Percentiles rank a stretch among this genome's conserved stretches.
phyloP scores from a whole-genome alignment of 768 basidiomycete species.

The Boletus sp. region DNA sequence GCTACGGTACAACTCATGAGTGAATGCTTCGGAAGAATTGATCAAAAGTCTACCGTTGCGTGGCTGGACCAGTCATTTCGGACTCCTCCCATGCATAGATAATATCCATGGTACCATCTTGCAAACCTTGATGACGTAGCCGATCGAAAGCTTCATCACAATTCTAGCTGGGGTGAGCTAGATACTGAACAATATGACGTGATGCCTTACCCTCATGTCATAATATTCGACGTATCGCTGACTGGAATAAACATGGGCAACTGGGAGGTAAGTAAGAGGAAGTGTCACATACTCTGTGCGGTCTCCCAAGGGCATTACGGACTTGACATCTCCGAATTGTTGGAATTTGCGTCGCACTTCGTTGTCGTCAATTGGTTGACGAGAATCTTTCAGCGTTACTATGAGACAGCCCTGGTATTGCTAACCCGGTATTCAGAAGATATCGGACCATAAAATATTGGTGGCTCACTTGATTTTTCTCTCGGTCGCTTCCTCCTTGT shows the following conservation, averaged over 20 bases:
- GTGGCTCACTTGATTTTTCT: constrained; percentile 76
- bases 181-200: background rate
- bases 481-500: constrained; percentile 52
- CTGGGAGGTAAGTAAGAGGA: background rate
- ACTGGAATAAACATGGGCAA: constrained; percentile 40
- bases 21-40: background rate
- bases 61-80: constrained; percentile 49
- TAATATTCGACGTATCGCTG: constrained; percentile 93
- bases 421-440: constrained; percentile 33
- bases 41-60: constrained; percentile 34
- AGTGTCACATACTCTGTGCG: constrained; percentile 52
- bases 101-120: constrained; percentile 89
- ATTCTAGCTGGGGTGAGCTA: constrained; percentile 45
- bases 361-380: constrained; percentile 74
- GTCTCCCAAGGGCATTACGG: constrained; percentile 62
- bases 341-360: constrained; percentile 86
- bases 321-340: constrained; percentile 88
- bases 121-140: constrained; percentile 72
- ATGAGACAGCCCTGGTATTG: constrained; percentile 83
- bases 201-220: constrained; percentile 69
- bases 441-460: background rate
- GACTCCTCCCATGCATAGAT: constrained; percentile 80
- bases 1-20: constrained; percentile 14
- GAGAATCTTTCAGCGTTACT: constrained; percentile 71
- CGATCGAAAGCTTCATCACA: constrained; percentile 78